Base-by-base conservation (phyloP, 2,329 filamentous ascomycete species). In the Penicillium sp. region DNA sequence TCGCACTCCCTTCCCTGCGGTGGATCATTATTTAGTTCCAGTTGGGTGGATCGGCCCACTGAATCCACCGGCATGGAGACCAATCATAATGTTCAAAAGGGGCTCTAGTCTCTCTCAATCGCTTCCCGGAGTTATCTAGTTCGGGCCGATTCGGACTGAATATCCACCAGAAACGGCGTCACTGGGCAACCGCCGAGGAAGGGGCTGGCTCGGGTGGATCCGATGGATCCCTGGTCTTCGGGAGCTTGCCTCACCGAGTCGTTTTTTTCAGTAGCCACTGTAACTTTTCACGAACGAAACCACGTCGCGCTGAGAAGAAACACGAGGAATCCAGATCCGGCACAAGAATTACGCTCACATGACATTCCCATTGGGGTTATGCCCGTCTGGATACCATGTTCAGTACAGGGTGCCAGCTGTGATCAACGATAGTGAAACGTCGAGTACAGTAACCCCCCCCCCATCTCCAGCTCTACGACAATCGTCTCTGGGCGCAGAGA, bases 121-220 rank as follows among this genome's bases (percentile, higher is more conserved):
- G 7, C 39, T 50, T 60, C 56, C 53, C 57, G 57, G 57, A 46
- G 48, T 51, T 43, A 39, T 47, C 56, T 48, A 59, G 58, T 58
- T 52, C 57, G 57, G 57, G 56, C 57, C 57, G 57, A 60, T 44
- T 60, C 57, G 57, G 57, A 60, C 59, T 59, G 50, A 50, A 56
- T 50, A 41, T 50, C 56, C 56, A 59, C 57, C 51, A 59, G 43
- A 46, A 43, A 50, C 44, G 39, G 48, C 48, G 41, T 57, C 43
- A 60, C 56, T 59, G 57, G 57, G 52, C 56, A 56, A 57, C 56
- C 52, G 47, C 42, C 53, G 49, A 52, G 34, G 50, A 48, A 55
- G 56, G 50, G 56, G 50, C 49, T 52, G 26, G 43, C 29, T 9
- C 4, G 29, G 11, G 54, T 56, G 52, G 53, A 47, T 49, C 45